Evolutionary conservation across 2,329 filamentous ascomycete species (phyloP).

Genomic region (Elsinoe ampelina): DNA sequence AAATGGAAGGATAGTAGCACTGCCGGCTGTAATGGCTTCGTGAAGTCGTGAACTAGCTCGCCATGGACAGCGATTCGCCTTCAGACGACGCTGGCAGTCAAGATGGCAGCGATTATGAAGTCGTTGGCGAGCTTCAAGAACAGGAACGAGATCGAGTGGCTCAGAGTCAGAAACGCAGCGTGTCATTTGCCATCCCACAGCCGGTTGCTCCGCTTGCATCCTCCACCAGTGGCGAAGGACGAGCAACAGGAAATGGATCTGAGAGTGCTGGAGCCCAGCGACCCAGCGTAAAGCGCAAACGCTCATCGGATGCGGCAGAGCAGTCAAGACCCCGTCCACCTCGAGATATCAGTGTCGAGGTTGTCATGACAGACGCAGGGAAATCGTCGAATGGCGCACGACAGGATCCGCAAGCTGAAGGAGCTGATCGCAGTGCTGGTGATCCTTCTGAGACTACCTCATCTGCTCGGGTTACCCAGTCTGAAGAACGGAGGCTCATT

Average conservation of each 20-base stretch:
- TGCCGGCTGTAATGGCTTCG: too few relatives aligned
- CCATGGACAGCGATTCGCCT: neutral
- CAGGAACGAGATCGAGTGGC: conserved; percentile 4
- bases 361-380: neutral
- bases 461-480: neutral
- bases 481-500: conserved; percentile 1
- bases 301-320: neutral
- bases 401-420: neutral
- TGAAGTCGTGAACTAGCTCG: neutral
- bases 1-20: neutral
- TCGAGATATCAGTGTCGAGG: neutral
- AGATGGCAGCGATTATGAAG: neutral
- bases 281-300: conserved; percentile 12
- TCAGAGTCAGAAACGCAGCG: neutral
- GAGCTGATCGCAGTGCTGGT: neutral
- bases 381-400: neutral
- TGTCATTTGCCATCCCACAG: neutral
- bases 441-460: neutral
- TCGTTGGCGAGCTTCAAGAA: conserved; percentile 7
- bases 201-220: neutral
- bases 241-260: neutral
- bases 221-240: neutral
- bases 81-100: neutral
- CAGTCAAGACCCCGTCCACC: neutral
- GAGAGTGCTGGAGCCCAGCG: neutral